A percentile compares a stretch with the other conserved stretches of the same genome.
These are phyloP conservation scores for Triticum urartu DNA, from an alignment of 176 grass and related monocot genomes.

Conservation along the genomic window DNA sequence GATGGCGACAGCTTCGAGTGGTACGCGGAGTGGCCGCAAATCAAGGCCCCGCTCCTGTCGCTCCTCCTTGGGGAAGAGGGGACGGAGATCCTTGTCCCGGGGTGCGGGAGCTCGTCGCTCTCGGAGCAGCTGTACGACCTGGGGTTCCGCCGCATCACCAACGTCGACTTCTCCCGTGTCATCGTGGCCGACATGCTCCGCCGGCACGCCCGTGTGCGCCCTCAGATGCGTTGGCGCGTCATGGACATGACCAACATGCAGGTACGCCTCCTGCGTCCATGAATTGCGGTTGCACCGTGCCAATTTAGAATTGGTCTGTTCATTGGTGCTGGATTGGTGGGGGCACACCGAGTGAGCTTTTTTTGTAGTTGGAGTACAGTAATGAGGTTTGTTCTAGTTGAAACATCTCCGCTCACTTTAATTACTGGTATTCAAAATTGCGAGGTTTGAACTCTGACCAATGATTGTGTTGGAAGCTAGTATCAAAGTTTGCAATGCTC, in stretches of 20 bases:
- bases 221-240: conserved; percentile 93
- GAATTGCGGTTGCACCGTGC: background rate
- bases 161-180: conserved; percentile 94
- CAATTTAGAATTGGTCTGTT: background rate
- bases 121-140: conserved; percentile 83
- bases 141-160: conserved; percentile 73
- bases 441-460: too few species aligned
- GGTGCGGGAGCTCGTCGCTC: conserved; percentile 78
- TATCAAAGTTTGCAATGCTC: background rate
- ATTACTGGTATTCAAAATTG: too few species aligned
- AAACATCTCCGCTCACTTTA: too few species aligned
- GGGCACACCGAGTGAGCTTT: too few species aligned
- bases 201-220: conserved; percentile 62
- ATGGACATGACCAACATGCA: conserved; percentile 97
- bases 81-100: conserved; percentile 75
- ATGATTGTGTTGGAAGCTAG: too few species aligned
- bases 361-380: too few species aligned
- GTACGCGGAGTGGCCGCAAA: conserved; percentile 87
- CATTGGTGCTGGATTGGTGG: background rate
- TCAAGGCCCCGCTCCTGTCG: conserved; percentile 55
- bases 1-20: conserved; percentile 86
- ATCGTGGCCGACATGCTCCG: conserved; percentile 86
- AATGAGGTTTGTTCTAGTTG: too few species aligned
- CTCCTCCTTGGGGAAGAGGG: conserved; percentile 39
- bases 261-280: conserved; percentile 22